Evolutionary conservation across 2,329 filamentous ascomycete genomes (phyloP), one percentile per base, ranked within the genome.

Genomic region (Truncatella angustata): DNA sequence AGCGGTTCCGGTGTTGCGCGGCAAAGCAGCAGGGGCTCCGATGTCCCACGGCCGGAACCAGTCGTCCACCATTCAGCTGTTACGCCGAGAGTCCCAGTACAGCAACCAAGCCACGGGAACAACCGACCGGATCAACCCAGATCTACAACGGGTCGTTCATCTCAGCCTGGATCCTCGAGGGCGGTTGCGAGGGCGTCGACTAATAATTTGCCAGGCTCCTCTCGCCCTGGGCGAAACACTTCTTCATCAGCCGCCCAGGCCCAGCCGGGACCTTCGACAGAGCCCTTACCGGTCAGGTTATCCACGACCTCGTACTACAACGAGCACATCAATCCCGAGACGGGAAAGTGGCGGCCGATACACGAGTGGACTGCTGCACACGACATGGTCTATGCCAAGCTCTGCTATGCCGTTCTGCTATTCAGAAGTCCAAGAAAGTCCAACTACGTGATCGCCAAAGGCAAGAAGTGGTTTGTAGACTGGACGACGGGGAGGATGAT

Each of bases 391-490:
- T 84, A 84, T 54, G 81, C 81, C 48, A 81, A 80, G 64, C 71
- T 82, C 9, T 84, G 81, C 66, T 82, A 82, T 64, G 76, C 77
- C n/a, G 78, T 81, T 46, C 68, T 84, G 9, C 70, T 82, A 21
- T 80, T 79, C 63, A 73, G 77, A 52, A 79, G 76, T 53, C 81
- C 81, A 21, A 71, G 81, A 49, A 83, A 84, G 63, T 79, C 74
- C 54, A 80, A 81, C 60, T 80, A 79, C 57, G 75, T 84, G 52
- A 75, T 84, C 60, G 72, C 72, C 64, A 75, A 78, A 56, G 81
- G 80, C 37, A 81, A 79, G 63, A 73, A 79, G 60, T 84, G 80
- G 79, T 74, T 75, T 54, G 78, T 84, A 39, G 80, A 84, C 69
- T 84, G 81, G 81, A 66, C 67, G 12, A 82, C 79, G 14, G 81